These are phyloP conservation scores for Marvania coccoides DNA, from an alignment of 139 green algal genomes.

Conservation along the genomic window DNA sequence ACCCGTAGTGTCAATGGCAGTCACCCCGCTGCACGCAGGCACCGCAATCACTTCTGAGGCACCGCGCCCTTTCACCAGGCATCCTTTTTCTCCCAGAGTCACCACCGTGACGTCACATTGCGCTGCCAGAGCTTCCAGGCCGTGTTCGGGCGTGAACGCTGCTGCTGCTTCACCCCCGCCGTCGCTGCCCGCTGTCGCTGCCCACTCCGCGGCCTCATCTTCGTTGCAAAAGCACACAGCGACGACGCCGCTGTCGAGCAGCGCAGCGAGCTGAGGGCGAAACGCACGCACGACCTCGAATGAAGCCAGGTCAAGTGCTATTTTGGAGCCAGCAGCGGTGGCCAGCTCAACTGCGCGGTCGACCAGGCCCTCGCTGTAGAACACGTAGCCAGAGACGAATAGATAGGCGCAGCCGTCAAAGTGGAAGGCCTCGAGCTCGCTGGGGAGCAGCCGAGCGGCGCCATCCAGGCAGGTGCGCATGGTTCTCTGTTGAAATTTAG, in stretches of 20 bases:
- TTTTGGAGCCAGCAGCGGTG: constrained; percentile 5
- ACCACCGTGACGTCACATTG: constrained; percentile 37
- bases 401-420: neutral
- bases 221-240: constrained; percentile 61
- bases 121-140: constrained; percentile 27
- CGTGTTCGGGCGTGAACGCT: constrained; percentile 1
- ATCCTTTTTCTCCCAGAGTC: constrained; percentile 53
- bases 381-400: constrained; percentile 32
- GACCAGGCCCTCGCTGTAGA: constrained; percentile 39
- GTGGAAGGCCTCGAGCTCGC: neutral
- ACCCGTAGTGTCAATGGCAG: constrained; percentile 53
- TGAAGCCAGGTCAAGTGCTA: constrained; percentile 56
- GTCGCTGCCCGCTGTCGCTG: too few relatives aligned
- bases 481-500: constrained; percentile 10
- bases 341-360: constrained; percentile 32
- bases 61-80: constrained; percentile 20
- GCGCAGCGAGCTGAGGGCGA: constrained; percentile 11
- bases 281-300: constrained; percentile 60
- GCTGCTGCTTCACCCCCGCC: neutral
- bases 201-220: constrained; percentile 38
- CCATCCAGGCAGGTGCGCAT: constrained; percentile 56
- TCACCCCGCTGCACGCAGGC: constrained; percentile 37
- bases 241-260: constrained; percentile 30
- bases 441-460: neutral
- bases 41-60: constrained; percentile 7